These are phyloP conservation scores for Kwoniella dejecticola DNA, from an alignment of 768 basidiomycete species.

Conservation along the genomic window DNA sequence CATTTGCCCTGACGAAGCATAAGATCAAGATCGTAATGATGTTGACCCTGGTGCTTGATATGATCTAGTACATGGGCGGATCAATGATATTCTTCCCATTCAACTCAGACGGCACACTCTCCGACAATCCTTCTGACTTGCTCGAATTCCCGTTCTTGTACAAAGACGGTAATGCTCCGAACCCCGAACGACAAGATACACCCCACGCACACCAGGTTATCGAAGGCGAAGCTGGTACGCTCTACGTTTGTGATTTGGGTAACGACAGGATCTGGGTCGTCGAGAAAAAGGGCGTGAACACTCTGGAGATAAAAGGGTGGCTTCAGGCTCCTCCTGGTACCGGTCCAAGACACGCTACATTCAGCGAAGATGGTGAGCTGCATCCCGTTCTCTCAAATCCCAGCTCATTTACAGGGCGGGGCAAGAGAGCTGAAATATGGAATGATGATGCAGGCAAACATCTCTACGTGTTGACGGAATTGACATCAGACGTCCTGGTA, in stretches of 20 bases:
- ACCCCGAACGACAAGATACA: slow-evolving; percentile 56
- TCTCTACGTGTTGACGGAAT: slow-evolving; percentile 53
- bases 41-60: background rate
- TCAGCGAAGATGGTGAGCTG: slow-evolving; percentile 20
- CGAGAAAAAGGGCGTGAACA: slow-evolving; percentile 58
- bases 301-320: slow-evolving; percentile 61
- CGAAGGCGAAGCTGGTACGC: slow-evolving; percentile 56
- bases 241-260: slow-evolving; percentile 57
- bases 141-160: slow-evolving; percentile 48
- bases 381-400: slow-evolving; percentile 61
- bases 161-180: slow-evolving; percentile 62
- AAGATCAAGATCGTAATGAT: background rate
- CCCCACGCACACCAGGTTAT: slow-evolving; percentile 38
- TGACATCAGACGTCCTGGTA: slow-evolving; percentile 40
- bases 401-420: too few relatives aligned
- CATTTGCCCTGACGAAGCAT: background rate
- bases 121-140: slow-evolving; percentile 49
- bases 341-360: slow-evolving; percentile 40
- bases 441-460: slow-evolving; percentile 50
- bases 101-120: slow-evolving; percentile 52
- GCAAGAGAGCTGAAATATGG: too few relatives aligned
- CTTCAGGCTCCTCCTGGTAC: slow-evolving; percentile 40
- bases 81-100: slow-evolving; percentile 64
- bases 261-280: slow-evolving; percentile 66
- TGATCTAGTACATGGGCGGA: slow-evolving; percentile 70